Base-by-base conservation (phyloP, 768 basidiomycete genomes). In the Sarcomyxa edulis region DNA sequence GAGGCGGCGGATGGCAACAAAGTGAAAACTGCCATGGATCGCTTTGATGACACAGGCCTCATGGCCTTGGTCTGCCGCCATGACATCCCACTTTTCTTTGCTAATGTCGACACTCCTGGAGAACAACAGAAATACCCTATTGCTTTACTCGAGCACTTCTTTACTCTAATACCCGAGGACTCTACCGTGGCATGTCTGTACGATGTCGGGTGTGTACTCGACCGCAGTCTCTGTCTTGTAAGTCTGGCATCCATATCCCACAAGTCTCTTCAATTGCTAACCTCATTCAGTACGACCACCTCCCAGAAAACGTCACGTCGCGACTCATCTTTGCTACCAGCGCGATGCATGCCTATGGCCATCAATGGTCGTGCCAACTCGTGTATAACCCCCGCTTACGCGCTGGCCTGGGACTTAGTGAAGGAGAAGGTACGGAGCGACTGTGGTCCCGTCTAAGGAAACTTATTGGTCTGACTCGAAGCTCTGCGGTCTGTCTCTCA, bases 391-490 rank as follows among this genome's bases (percentile, higher is more conserved):
- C 58, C 3, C 48, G 60, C 7, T 36, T 62, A 16, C 26, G 43
- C 7, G 8, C 27, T 5, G 60, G 61, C 12, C 35, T 61, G 23
- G 62, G 65, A 0, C 36, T 65, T 2, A 51, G 58, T 0, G 61
- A 68, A 39, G 58, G 59, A 7, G 64, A 68, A 39, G 60, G 60
- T 1, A 46, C 54, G 1, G 62, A 68, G 35, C 31, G 55, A n/a
- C 30, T 55, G 0, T 69, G 62, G 66, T 57, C 57, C 4, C 40
- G 50, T 0, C 27, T 58, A 1, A 35, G 49, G 8, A 44, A 42
- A 12, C 46, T 57, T 3, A 52, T 60, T 14, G 39, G 46, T 4
- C 21, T 37, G 1, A 41, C 53, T 7, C 23, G 41, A 2, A 20
- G 41, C 1, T 48, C 48, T 21, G 48, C 48, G 15, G 55, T 56